These are phyloP conservation scores for Dactylellina cionopaga DNA, from an alignment of 2,329 filamentous ascomycete genomes.

Conservation along the genomic window DNA sequence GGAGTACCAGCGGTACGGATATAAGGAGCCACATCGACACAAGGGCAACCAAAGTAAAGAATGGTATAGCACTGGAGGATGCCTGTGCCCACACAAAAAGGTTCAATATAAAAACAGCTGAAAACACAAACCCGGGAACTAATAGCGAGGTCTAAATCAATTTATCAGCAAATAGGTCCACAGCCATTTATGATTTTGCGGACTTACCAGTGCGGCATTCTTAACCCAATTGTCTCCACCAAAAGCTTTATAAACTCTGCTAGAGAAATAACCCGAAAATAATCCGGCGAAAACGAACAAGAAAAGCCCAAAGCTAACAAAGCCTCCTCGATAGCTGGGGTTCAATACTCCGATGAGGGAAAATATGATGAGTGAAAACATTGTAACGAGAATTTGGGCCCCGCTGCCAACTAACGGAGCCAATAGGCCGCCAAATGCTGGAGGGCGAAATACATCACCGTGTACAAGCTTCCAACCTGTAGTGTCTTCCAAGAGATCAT, in stretches of 20 bases:
- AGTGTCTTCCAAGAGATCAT: slow-evolving; percentile 79
- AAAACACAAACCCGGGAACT: slow-evolving; percentile 81
- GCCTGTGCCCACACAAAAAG: slow-evolving; percentile 91
- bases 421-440: slow-evolving; percentile 75
- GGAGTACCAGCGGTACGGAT: slow-evolving; percentile 84
- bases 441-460: slow-evolving; percentile 84
- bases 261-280: slow-evolving; percentile 89
- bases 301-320: slow-evolving; percentile 83
- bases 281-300: slow-evolving; percentile 84
- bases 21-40: slow-evolving; percentile 83
- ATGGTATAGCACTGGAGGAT: slow-evolving; percentile 85
- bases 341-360: slow-evolving; percentile 82
- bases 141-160: slow-evolving; percentile 72
- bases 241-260: slow-evolving; percentile 83
- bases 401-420: slow-evolving; percentile 85
- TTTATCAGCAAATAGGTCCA: slow-evolving; percentile 1
- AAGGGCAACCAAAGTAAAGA: slow-evolving; percentile 78
- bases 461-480: slow-evolving; percentile 90
- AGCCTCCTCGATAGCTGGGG: slow-evolving; percentile 88
- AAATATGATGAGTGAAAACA: slow-evolving; percentile 74
- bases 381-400: slow-evolving; percentile 86
- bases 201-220: slow-evolving; percentile 73
- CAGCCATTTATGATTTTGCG: neutral
- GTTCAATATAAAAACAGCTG: slow-evolving; percentile 80
- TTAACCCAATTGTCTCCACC: slow-evolving; percentile 77